A percentile compares a stretch with the other conserved stretches of the same genome.
Evolutionary conservation across 108 stramenopile species (phyloP).

Genomic region (Pelagomonas calceolata): DNA sequence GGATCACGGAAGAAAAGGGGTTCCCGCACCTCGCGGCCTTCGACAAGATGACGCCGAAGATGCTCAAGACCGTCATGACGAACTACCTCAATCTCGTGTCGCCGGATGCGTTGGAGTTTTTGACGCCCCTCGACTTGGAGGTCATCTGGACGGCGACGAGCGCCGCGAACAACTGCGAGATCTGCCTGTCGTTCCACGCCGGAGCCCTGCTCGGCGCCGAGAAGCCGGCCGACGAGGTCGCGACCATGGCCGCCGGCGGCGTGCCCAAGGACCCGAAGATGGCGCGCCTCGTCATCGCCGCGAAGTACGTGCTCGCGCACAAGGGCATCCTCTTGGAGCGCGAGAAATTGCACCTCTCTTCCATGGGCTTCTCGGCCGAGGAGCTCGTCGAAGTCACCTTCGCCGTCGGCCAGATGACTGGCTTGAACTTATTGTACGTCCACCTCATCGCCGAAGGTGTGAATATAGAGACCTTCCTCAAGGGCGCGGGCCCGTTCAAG

Average conservation of each 20-base stretch:
- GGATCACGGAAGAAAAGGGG: conserved; percentile 4
- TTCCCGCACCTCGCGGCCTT: conserved; percentile 8
- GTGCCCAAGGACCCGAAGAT: conserved; percentile 1
- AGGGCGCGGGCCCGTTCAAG: conserved; percentile 5
- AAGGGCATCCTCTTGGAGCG: conserved; percentile 6
- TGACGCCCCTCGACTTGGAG: not conserved
- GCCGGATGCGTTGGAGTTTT: conserved; percentile 6
- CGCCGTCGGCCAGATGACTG: conserved; percentile 5
- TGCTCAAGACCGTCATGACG: not conserved
- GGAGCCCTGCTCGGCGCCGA: not conserved
- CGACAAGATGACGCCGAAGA: conserved; percentile 7
- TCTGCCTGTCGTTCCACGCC: conserved; percentile 5
- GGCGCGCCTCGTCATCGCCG: not conserved
- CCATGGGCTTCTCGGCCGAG: not conserved
- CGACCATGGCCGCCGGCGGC: conserved; percentile 5
- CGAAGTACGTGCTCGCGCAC: conserved; percentile 12
- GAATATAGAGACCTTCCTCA: not conserved
- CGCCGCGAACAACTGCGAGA: conserved; percentile 7
- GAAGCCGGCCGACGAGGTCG: not conserved
- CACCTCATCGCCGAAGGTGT: conserved; percentile 8
- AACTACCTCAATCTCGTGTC: not conserved
- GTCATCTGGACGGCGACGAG: conserved; percentile 1
- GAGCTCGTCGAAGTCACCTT: conserved; percentile 3
- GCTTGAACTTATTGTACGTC: not conserved
- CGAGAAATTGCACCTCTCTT: conserved; percentile 4